Conservation (phyloP, 176 grass and related monocot species). For the Oryza punctata region DNA sequence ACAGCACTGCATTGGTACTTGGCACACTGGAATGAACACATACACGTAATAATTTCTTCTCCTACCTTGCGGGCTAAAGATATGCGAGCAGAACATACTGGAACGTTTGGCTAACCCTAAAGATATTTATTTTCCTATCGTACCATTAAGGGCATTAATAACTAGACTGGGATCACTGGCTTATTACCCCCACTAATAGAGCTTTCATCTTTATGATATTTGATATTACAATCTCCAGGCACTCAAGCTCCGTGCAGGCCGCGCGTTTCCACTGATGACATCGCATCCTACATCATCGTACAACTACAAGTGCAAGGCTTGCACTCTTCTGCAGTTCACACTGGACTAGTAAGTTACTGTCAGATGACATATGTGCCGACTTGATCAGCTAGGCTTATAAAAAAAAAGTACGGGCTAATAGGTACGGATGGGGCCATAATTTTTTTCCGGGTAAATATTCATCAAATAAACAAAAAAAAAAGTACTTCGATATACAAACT, state of each 20-base stretch:
- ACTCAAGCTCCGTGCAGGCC: background rate
- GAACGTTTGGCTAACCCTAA: background rate
- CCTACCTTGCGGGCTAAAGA: background rate
- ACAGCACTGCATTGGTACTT: background rate
- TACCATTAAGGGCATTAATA: background rate
- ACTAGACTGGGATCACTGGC: background rate
- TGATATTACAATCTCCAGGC: background rate
- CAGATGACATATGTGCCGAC: background rate
- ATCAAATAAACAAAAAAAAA: slow-evolving; percentile 17
- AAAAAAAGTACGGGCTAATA: background rate
- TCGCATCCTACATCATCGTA: slow-evolving; percentile 9
- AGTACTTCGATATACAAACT: background rate
- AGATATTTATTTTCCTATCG: slow-evolving; percentile 20
- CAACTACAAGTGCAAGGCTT: slow-evolving; percentile 25
- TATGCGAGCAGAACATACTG: background rate
- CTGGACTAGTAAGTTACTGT: background rate
- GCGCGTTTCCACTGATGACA: background rate
- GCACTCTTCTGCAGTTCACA: slow-evolving; percentile 38
- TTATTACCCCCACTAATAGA: background rate
- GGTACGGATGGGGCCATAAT: background rate
- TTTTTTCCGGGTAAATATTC: background rate
- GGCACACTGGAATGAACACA: background rate
- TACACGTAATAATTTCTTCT: background rate
- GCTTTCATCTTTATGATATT: slow-evolving; percentile 6
- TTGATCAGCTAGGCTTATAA: background rate